These are phyloP conservation scores for Termitomyces sp. DNA, from an alignment of 1,284 basidiomycete genomes.

Conservation along the genomic window DNA sequence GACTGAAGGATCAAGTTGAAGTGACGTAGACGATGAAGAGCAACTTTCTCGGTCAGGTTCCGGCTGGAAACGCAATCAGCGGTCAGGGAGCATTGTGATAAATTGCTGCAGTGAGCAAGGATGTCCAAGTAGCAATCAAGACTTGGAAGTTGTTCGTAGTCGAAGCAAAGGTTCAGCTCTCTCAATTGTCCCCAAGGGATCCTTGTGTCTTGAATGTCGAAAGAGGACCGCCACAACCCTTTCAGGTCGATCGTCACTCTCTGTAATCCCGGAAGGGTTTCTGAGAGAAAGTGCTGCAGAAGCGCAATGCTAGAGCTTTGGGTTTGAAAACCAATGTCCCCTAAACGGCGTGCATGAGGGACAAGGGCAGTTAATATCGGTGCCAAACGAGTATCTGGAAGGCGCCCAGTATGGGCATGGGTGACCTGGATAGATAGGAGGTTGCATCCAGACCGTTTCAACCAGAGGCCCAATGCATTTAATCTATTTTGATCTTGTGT, in stretches of 20 bases:
- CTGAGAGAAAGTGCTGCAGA: constrained; percentile 21
- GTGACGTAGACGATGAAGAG: constrained; percentile 17
- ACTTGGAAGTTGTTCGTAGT: constrained; percentile 26
- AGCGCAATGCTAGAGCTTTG: constrained; percentile 25
- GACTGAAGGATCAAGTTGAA: constrained; percentile 28
- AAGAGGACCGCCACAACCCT: constrained; percentile 20
- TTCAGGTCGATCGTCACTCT: constrained; percentile 28
- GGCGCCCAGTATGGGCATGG: constrained; percentile 20
- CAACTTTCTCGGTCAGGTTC: neutral
- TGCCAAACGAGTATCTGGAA: constrained; percentile 22
- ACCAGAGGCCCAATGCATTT: constrained; percentile 27
- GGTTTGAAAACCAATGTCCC: constrained; percentile 28
- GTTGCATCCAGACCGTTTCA: constrained; percentile 30
- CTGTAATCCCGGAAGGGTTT: constrained; percentile 23
- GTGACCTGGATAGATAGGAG: constrained; percentile 32
- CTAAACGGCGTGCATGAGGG: constrained; percentile 31
- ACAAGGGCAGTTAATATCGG: constrained; percentile 28
- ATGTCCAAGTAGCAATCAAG: constrained; percentile 32
- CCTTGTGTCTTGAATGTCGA: constrained; percentile 23
- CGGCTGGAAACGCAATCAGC: constrained; percentile 25
- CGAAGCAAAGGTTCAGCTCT: constrained; percentile 31
- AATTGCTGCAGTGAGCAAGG: constrained; percentile 26
- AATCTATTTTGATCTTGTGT: constrained; percentile 9
- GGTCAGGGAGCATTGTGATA: constrained; percentile 29
- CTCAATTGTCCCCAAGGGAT: constrained; percentile 36